phyloP scores from a whole-genome alignment of 495 filamentous ascomycete genomes.

The Aspergillus incahuasiensis region DNA sequence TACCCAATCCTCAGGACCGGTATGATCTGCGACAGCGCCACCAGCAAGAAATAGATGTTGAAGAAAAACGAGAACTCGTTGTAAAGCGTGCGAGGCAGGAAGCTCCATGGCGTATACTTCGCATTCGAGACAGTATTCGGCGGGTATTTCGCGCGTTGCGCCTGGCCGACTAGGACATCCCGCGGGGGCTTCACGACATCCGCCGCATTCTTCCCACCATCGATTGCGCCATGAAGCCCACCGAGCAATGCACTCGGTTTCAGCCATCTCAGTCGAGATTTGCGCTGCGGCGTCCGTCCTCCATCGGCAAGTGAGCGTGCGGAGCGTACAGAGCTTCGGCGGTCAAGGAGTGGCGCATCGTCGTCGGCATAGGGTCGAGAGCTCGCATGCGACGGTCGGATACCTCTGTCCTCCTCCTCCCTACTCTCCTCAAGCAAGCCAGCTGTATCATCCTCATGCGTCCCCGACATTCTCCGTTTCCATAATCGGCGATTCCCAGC shows the following conservation, averaged over 20 bases:
- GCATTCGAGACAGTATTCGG: conserved; percentile 89
- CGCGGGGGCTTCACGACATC: conserved; percentile 32
- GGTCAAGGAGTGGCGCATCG: conserved; percentile 59
- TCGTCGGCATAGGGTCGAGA: conserved; percentile 52
- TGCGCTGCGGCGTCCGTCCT: conserved; percentile 21
- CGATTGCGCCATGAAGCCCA: neutral
- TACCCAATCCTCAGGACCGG: conserved; percentile 88
- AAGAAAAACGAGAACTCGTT: conserved; percentile 99
- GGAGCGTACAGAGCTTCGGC: conserved; percentile 29
- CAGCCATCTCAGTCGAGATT: conserved; percentile 26
- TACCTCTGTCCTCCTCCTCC: conserved; percentile 31
- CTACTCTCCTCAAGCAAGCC: conserved; percentile 51
- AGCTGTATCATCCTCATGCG: conserved; percentile 46
- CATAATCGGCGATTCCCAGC: conserved; percentile 57
- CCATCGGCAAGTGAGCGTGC: conserved; percentile 27
- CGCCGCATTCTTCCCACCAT: conserved; percentile 20
- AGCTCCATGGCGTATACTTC: conserved; percentile 95
- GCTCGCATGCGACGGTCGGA: conserved; percentile 44
- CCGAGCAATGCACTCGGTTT: conserved; percentile 21
- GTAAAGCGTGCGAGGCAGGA: conserved; percentile 89
- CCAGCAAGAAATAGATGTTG: conserved; percentile 96
- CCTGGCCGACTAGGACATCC: conserved; percentile 40
- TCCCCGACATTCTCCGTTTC: conserved; percentile 46
- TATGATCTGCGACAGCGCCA: conserved; percentile 89
- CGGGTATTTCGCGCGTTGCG: conserved; percentile 43